phyloP scores from a whole-genome alignment of 1,284 basidiomycete species.

The Papiliotrema fonsecae region DNA sequence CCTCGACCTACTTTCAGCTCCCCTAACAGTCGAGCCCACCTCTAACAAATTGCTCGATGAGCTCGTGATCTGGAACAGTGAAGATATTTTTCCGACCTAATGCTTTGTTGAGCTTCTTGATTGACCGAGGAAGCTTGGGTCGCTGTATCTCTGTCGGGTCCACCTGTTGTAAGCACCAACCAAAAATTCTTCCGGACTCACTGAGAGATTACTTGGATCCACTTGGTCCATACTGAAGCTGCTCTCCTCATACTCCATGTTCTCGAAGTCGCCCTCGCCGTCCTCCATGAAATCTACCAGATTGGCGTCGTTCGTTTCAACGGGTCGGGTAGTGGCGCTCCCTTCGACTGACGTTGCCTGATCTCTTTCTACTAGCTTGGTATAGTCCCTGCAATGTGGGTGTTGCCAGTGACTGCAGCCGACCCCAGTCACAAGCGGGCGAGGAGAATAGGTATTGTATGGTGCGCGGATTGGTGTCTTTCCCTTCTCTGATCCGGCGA shows the following conservation, averaged over 20 bases:
- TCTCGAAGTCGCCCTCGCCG: not conserved
- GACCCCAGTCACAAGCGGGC: too few relatives aligned
- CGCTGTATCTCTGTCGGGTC: conserved; percentile 1
- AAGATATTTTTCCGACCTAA: conserved; percentile 22
- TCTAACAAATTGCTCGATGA: conserved; percentile 45
- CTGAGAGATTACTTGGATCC: too few relatives aligned
- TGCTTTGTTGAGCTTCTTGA: conserved; percentile 40
- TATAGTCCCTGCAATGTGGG: not conserved
- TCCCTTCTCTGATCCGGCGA: too few relatives aligned
- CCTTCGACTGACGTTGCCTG: too few relatives aligned
- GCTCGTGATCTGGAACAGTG: conserved; percentile 39
- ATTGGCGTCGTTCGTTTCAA: not conserved
- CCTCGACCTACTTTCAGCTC: conserved; percentile 35
- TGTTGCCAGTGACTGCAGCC: conserved; percentile 4
- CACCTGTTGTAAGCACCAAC: not conserved
- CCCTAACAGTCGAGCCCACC: conserved; percentile 21
- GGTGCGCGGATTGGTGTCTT: too few relatives aligned
- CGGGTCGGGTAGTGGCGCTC: not conserved
- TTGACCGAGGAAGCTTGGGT: conserved; percentile 27
- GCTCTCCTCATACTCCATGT: not conserved
- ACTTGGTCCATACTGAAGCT: not conserved
- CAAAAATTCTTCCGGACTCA: too few relatives aligned
- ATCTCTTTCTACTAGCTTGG: too few relatives aligned
- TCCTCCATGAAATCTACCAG: conserved; percentile 5
- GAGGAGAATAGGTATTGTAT: too few relatives aligned